Evolutionary conservation across 176 grass and related monocot genomes (phyloP), one percentile per base, ranked within the genome.

Genomic region (Oryza glaberrima): DNA sequence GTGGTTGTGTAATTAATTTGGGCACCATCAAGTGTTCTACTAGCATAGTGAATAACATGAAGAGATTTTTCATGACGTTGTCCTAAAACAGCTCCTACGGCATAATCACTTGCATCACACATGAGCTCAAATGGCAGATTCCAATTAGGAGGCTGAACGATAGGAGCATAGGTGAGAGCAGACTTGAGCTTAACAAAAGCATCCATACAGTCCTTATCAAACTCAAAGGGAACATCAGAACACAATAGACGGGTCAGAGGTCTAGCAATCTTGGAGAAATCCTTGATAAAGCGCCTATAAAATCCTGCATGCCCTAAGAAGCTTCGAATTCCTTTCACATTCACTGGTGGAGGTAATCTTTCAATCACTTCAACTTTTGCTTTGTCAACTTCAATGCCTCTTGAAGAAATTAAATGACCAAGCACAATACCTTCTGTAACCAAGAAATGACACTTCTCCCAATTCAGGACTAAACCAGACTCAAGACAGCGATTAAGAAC

Each of bases 131-230:
- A 41, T 19, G 36, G 20, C 0, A 45, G 0, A 1, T 25, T 8
- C 70, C 40, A 72, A 25, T 72, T 20, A 12, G 70, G 36, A 20
- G 40, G 11, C 1, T 72, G 20, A 1, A 46, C 10, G 5, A 25
- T 72, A 1, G 40, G 70, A 1, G 41, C 40, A 2, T 3, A 4
- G 5, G 25, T 25, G 0, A 46, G 10, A 0, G 40, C 20, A 2
- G 10, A 0, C 1, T 72, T 46, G 0, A 46, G 0, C 0, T 20
- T 22, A 0, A 0, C 0, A 5, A 45, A 72, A 0, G 70, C 40
- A 4, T 22, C 3, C 9, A 13, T 5, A 11, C 40, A 13, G 0
- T 2, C 3, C 2, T 46, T 20, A 25, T 23, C 40, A 20, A 72
- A 72, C 0, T 6, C 4, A 49, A 73, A 48, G 0, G n/a, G 11